Conservation (phyloP, 2,329 filamentous ascomycete genomes). For the Fusarium pilosicola region DNA sequence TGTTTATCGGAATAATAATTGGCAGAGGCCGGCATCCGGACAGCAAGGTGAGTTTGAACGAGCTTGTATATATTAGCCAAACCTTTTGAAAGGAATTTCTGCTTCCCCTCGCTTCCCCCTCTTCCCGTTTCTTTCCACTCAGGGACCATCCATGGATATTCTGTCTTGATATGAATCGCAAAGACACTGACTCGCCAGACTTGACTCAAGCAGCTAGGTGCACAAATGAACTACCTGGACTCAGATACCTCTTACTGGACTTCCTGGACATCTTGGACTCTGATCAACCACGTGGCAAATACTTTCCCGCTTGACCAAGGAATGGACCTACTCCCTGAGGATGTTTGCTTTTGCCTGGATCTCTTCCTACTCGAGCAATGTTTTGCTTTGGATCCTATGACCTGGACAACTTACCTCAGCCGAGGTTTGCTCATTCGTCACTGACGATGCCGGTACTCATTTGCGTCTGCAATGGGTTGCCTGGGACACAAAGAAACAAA, state of each 20-base stretch:
- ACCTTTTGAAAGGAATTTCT: conserved; percentile 51
- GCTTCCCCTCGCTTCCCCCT: conserved; percentile 16
- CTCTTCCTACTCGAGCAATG: conserved; percentile 8
- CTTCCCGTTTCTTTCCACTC: conserved; percentile 21
- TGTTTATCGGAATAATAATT: conserved; percentile 45
- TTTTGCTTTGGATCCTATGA: conserved; percentile 20
- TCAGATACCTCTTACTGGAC: conserved; percentile 9
- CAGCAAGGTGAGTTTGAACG: conserved; percentile 62
- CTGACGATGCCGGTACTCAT: conserved; percentile 24
- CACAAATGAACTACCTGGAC: conserved; percentile 15
- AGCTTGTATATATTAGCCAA: conserved; percentile 65
- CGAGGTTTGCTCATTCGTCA: conserved; percentile 34
- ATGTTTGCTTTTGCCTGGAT: conserved; percentile 19
- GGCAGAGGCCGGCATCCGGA: conserved; percentile 55
- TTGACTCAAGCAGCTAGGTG: conserved; percentile 42
- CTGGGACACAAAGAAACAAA: conserved; percentile 18
- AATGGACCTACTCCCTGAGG: conserved; percentile 25
- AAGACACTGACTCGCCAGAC: conserved; percentile 42
- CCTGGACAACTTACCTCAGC: conserved; percentile 23
- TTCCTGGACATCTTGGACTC: conserved; percentile 21
- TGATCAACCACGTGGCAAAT: conserved; percentile 25
- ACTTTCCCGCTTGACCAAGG: conserved; percentile 13
- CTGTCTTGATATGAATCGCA: conserved; percentile 35
- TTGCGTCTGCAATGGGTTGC: conserved; percentile 25
- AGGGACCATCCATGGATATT: conserved; percentile 38